Evolutionary conservation across 495 filamentous ascomycete species (phyloP), one percentile per base, ranked within the genome.

Genomic region (Penicillium canescens): DNA sequence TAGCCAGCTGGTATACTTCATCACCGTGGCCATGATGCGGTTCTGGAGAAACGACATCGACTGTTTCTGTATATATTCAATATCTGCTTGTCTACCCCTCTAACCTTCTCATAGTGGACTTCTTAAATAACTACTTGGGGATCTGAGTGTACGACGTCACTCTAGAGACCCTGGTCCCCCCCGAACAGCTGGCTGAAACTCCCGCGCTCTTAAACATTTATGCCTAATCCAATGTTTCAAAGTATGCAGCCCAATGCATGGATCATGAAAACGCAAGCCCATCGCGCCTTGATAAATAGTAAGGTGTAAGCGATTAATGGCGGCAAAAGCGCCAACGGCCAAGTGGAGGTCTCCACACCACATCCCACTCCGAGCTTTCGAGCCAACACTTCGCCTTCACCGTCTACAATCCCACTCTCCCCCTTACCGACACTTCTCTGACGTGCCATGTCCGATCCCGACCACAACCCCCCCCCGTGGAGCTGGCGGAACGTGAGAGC

Each of bases 381-480:
- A 45, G 12, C 26, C 38, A 55, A 42, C 26, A 20, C 8, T 14
- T 34, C 39, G 38, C 38, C 44, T 28, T 42, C 55, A 46, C 33
- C 49, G 16, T 37, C 14, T 21, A 33, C 20, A 26, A 28, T 24
- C 23, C 28, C 18, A 18, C 36, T 21, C 23, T 11, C 34, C 4
- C 43, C 28, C 33, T 38, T 2, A 21, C 49, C 35, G 40, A 41
- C 39, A 34, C 39, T 36, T 14, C 16, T 35, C 33, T 23, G 42
- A 20, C 43, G 16, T 41, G 21, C 55, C 53, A 67, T 69, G 39
- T 57, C 67, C 45, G 59, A 57, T 46, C 53, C 54, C 13, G 70
- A 75, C 41, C 74, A 60, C 8, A 45, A 60, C 57, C 84, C 84
- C 40, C 69, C 18, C 79, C 81, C 43, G 70, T 77, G 35, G 82